Base-by-base conservation (phyloP, 352 stramenopile species). In the Blastocystis sp. region DNA sequence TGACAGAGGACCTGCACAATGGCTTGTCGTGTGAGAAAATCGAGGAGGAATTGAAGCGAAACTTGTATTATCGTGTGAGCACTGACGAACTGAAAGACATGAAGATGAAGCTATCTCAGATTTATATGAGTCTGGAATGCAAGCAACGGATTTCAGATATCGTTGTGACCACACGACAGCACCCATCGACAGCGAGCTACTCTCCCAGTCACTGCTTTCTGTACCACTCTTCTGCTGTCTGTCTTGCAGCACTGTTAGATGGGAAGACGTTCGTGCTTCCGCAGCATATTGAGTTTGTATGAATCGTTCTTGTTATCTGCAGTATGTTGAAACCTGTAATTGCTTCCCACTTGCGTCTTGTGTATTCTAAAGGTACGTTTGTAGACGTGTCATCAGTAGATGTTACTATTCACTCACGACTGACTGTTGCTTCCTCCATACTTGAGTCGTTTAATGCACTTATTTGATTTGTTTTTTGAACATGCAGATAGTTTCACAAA, bases 31-130 rank as follows among this genome's bases (percentile, higher is more conserved):
- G 73, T 26, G 73, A 85, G 30, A 85, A 85, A 30, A 62, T 45
- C 30, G 73, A 85, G 41, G 73, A 85, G 50, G 73, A 85, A 65
- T 37, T 85, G 73, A 85, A 85, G 47, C 73, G 73, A 68, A 85
- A 85, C 47, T 53, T 85, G 73, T 85, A 85, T 45, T 85, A 69
- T 18, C 73, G 73, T 24, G n/a, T 85, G 20, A 85, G 20, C 55
- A 55, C 68, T 6, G 73, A 85, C 41, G 73, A 85, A 41, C 50
- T 85, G 47, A 26, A 41, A 18, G 73, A 85, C 18, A 85, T 85
- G 20, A 85, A 85, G n/a, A 30, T 85, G 50, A 85, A 85, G 30
- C 24, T 65, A 3, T 41, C 73, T 6, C 45, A 53, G 16, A 43
- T 85, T 6, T 85, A 54, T 39, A 85, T 85, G n/a, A 85, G 73